phyloP scores from a whole-genome alignment of 108 stramenopile genomes.

The Conticribra guillardii region DNA sequence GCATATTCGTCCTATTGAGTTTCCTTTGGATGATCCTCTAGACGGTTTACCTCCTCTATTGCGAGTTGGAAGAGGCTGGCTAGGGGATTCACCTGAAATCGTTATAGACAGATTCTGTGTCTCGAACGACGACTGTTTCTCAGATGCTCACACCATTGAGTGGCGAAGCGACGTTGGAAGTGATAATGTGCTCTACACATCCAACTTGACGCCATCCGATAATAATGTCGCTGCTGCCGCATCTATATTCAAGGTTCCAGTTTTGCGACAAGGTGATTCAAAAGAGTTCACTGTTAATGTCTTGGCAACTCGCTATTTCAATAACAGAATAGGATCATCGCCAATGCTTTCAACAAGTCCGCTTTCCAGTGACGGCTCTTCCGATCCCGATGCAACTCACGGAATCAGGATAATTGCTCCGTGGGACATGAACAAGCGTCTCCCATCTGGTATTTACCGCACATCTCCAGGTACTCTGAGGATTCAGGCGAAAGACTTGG shows the following conservation, averaged over 20 bases:
- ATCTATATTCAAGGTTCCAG: conserved; percentile 10
- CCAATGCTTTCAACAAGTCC: not conserved
- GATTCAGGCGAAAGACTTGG: not conserved
- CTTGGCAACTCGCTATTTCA: conserved; percentile 6
- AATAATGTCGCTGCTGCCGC: not conserved
- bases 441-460: not conserved
- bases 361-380: not conserved
- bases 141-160: not conserved
- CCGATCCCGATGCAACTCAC: conserved; percentile 19
- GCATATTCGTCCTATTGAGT: not conserved
- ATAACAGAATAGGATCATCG: not conserved
- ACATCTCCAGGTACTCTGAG: not conserved
- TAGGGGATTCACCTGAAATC: conserved; percentile 13
- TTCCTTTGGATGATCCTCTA: not conserved
- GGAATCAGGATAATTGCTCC: conserved; percentile 5
- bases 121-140: not conserved
- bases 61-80: conserved; percentile 7
- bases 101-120: not conserved
- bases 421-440: conserved; percentile 6
- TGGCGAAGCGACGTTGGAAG: conserved; percentile 14
- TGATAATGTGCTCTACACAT: not conserved
- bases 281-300: conserved; percentile 2
- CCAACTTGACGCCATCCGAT: not conserved
- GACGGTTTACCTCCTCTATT: conserved; percentile 2
- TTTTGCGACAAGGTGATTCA: conserved; percentile 4